Base-by-base conservation (phyloP, 169 alveolate genomes). In the Perkinsus olseni region DNA sequence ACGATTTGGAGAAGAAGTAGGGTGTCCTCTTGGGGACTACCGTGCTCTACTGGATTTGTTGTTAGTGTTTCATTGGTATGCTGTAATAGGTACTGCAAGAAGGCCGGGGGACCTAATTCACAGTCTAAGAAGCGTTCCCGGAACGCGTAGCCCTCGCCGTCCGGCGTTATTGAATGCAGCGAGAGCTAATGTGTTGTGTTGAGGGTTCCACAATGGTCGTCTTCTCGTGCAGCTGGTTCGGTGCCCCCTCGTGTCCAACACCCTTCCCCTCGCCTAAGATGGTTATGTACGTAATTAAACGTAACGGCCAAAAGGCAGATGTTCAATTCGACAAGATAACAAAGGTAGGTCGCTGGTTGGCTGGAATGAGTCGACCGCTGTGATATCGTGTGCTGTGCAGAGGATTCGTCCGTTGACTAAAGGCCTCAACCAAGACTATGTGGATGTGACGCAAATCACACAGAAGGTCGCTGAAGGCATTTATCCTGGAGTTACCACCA, bases 241-340 rank as follows among this genome's bases (percentile, higher is more conserved):
- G 28, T 62, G 82, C 37, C 17, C 17, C 17, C 31, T 28, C 17
- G 28, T 62, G 82, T 62, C 36, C 1, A 0, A 4, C 1, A 4
- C 13, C 1, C 82, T 62, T 21, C 82, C n/a, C n/a, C 82, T 62
- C 37, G 82, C 82, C 50, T 3, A 62, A 62, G 31, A 91, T 38
- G 93, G 74, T 31, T 39, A 95, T 95, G 96, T 93, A 92, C 74
- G 96, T 95, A 31, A 39, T 95, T 38, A 95, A 95, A 93, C 93
- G 96, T 0, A 90, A 91, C 34, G 96, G 96, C 34, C 90, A 82
- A 82, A 74, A 39, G 74, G 95, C 94, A 74, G 94, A 94, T 48
- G 96, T 95, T 92, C 82, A 92, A 91, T 95, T 95, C 91, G 96
- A 95, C 92, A 91, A 93, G 51, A 94, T 95, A 93, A 92, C 94